Evolutionary conservation across 768 basidiomycete species (phyloP).

Genomic region (Sporobolomyces pararoseus): DNA sequence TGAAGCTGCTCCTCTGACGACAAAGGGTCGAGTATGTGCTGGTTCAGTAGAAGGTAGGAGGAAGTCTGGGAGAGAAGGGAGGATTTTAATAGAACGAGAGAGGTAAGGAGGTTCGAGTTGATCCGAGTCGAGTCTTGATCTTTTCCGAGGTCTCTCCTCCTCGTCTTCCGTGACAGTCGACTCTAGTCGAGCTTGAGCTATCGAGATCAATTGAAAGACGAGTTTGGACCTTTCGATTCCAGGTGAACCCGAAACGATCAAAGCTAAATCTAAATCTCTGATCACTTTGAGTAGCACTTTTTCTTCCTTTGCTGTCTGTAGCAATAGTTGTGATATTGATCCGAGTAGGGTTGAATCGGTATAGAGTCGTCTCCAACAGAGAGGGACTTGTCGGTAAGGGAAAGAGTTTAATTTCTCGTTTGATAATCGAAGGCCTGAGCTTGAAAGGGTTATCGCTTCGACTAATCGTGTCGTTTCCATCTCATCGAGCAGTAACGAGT

Average conservation of each 20-base stretch:
- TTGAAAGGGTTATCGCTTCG: background rate
- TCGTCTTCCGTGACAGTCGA: background rate
- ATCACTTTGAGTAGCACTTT: conserved; percentile 51
- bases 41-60: conserved; percentile 56
- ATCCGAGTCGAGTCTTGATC: conserved; percentile 20
- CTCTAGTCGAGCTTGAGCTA: conserved; percentile 55
- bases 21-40: conserved; percentile 63
- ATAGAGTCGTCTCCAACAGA: conserved; percentile 54
- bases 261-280: conserved; percentile 66
- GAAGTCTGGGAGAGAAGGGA: conserved; percentile 53
- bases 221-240: conserved; percentile 61
- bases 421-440: conserved; percentile 54
- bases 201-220: conserved; percentile 61
- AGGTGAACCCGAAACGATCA: conserved; percentile 76
- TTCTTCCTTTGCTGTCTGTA: background rate
- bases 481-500: too few species aligned
- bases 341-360: conserved; percentile 68
- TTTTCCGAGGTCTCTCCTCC: conserved; percentile 15
- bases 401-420: conserved; percentile 56
- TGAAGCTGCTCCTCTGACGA: conserved; percentile 58
- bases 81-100: conserved; percentile 44
- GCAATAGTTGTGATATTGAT: conserved; percentile 37
- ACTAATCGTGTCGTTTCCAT: background rate
- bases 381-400: conserved; percentile 48
- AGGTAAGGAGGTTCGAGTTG: conserved; percentile 28